Base-by-base conservation (phyloP, 805 yeast genomes). In the Nakazawaea peltata region DNA sequence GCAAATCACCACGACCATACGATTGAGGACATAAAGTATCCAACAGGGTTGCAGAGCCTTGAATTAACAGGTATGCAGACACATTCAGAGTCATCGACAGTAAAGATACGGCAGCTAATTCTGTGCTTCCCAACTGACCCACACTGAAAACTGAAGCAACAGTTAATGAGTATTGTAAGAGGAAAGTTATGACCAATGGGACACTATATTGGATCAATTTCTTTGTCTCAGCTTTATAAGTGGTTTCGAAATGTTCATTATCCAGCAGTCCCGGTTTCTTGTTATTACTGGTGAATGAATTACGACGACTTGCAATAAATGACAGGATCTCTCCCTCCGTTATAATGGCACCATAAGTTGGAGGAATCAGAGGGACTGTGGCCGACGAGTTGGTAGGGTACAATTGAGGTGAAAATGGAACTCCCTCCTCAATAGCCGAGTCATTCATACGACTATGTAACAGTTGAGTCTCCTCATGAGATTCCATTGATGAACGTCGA, bases 1-100 rank as follows among this genome's bases (percentile, higher is more conserved):
- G 70, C 50, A 62, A 71, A 44, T 80, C 81, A 34, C 69, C 67
- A 19, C 84, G 71, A 15, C 92, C 90, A 49, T 64, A 81, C 1
- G 88, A 81, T 54, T 82, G 90, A 2, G 88, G 81, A 51, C 88
- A 74, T 24, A 82, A 63, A 0, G 90, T 82, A 48, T 81, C 90
- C 36, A 82, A 63, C 39, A 86, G 75, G 0, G 92, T 81, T n/a
- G 86, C 75, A 2, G 81, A 68, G 10, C 90, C 92, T 45, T 81
- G 82, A 44, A 82, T 77, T 9, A 81, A 68, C 25, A 86, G 82
- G 41, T 80, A 71, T 2, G 85, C 88, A 3, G 81, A 68, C 36
- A 82, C 80, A 49, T 80, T 81, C 6, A 85, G 82, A 4, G 87
- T 78, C 86, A 81, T 81, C 15, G 82, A 70, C 13, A 83, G 80